These are phyloP conservation scores for Saccharomyces hybrid DNA, from an alignment of 1,139 yeast species.

Conservation along the genomic window DNA sequence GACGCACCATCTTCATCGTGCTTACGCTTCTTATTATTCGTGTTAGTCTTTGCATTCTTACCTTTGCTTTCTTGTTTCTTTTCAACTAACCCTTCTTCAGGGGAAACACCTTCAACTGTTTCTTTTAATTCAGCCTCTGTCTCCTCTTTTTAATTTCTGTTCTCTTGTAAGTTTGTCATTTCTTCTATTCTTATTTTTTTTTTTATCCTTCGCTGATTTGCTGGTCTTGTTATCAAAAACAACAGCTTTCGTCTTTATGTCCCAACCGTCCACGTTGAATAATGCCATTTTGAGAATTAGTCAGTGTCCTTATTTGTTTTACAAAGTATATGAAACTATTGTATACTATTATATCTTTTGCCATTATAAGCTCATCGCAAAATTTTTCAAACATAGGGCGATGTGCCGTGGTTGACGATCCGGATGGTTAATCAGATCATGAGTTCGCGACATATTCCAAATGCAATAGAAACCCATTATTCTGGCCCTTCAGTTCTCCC, in stretches of 20 bases:
- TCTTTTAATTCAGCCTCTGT: constrained; percentile 5
- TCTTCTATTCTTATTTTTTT: constrained; percentile 22
- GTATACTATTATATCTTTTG: neutral
- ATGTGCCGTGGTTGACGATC: constrained; percentile 11
- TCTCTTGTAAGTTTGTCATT: constrained; percentile 8
- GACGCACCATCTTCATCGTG: neutral
- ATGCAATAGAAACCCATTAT: constrained; percentile 7
- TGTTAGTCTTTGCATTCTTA: constrained; percentile 3
- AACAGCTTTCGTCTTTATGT: constrained; percentile 49
- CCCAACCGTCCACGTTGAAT: constrained; percentile 80
- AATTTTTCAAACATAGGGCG: neutral
- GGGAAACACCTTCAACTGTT: constrained; percentile 5
- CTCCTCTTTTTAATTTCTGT: constrained; percentile 8
- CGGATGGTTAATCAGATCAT: neutral
- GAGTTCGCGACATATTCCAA: constrained; percentile 10
- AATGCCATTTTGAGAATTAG: constrained; percentile 44
- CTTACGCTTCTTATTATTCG: constrained; percentile 3
- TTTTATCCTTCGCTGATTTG: constrained; percentile 33
- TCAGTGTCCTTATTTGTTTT: neutral
- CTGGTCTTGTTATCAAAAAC: constrained; percentile 38
- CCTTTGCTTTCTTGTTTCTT: constrained; percentile 3
- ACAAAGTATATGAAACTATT: neutral
- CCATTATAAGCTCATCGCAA: constrained; percentile 3
- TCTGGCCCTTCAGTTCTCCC: constrained; percentile 4
- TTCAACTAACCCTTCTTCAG: constrained; percentile 10